Evolutionary conservation across 371 early-diverging fungal genomes (phyloP), one percentile per base, ranked within the genome.

Genomic region (Mucor saturninus): DNA sequence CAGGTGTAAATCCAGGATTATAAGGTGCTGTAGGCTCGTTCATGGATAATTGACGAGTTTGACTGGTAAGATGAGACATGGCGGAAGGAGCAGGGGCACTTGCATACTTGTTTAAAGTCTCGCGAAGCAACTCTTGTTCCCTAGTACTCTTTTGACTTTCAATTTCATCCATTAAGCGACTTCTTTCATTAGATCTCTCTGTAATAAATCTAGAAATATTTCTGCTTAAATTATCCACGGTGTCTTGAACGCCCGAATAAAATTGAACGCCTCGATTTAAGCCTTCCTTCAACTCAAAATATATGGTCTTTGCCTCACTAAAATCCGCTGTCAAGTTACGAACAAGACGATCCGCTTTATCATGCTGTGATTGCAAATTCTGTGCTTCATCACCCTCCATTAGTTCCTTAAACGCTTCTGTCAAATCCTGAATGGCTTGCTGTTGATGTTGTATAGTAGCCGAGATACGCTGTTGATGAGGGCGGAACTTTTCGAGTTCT

Each of bases 401-500:
- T 37, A 96, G 78, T 13, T 77, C 83, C 69, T 84, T 88, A 73
- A 89, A 94, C 59, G 90, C 89, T 26, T 69, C 72, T 0, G 92
- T 83, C 14, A 97, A 64, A 54, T 92, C 93, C 67, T 87, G 87
- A 59, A 96, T 80, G 9, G 92, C 74, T 53, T 86, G 85, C 29
- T 85, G 83, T 42, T 98, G 95, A 61, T 87, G 84, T 29, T 92
- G 87, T 43, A 93, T 75, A 50, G 92, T 89, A 2, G 90, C 80
- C 10, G 86, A 76, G 35, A 98, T 80, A 15, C 91, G 84, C 39
- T 91, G 86, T 54, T 89, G 86, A 63, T 92, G 85, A 10, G 90
- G 89, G 4, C 89, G 81, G 71, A 89, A 98, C 76, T 98, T 98
- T 67, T 90, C 90, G 37, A 98, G 80, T 68, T 98, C 96, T 55